These are phyloP conservation scores for Knufia fluminis DNA, from an alignment of 2,329 filamentous ascomycete genomes.

Conservation along the genomic window DNA sequence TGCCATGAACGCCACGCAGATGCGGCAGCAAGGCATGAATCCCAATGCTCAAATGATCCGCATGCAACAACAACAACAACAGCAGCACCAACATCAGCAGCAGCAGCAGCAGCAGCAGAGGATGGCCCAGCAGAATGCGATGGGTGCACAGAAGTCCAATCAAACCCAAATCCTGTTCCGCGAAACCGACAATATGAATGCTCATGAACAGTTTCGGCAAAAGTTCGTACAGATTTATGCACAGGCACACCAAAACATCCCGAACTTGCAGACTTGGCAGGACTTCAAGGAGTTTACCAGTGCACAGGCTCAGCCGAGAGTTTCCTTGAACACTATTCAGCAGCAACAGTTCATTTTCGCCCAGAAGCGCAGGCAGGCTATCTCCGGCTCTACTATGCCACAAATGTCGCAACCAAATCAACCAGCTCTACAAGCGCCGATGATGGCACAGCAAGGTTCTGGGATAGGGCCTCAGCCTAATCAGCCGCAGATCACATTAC, in stretches of 20 bases:
- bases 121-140: conserved; percentile 12
- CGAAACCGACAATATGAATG: background rate
- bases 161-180: background rate
- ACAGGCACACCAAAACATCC: background rate
- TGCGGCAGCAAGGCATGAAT: conserved; percentile 3
- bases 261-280: background rate
- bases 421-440: conserved; percentile 6
- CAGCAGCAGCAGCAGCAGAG: conserved; percentile 18
- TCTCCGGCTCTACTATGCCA: background rate
- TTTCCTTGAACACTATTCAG: background rate
- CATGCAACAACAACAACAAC: conserved; percentile 22
- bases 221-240: background rate
- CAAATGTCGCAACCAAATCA: conserved; percentile 11
- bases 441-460: background rate
- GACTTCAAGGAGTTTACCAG: background rate
- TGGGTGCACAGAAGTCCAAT: conserved; percentile 1
- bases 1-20: conserved; percentile 12
- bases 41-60: no score
- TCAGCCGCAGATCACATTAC: background rate
- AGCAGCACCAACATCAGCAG: conserved; percentile 23
- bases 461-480: background rate
- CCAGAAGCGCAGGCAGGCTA: background rate
- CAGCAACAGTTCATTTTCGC: background rate
- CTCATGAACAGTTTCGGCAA: background rate
- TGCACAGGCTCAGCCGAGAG: background rate